Base-by-base conservation (phyloP, 768 basidiomycete species). In the Boletus huronensis region DNA sequence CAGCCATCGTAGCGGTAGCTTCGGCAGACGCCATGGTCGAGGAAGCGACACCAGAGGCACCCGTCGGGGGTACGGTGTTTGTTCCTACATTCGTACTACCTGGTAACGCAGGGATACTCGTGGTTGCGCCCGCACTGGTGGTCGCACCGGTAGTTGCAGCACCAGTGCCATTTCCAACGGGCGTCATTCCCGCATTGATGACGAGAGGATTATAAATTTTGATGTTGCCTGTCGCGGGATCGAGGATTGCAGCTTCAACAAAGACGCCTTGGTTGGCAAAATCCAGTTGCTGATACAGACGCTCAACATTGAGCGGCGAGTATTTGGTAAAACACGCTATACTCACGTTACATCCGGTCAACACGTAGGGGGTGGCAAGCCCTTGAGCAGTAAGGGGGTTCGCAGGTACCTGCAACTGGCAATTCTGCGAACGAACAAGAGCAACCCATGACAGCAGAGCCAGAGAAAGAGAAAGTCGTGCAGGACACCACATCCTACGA, bases 201-300 rank as follows among this genome's bases (percentile, higher is more conserved):
- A 67, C 66, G n/a, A 67, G 67, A 21, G 66, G 66, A 44, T 4
- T 66, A 25, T 67, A 67, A 13, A 69, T 67, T 28, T 69, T 58
- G 23, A 67, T 62, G 19, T 34, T 41, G 17, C 66, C 67, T 16
- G 66, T 69, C 5, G 64, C 56, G 3, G 67, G 67, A 53, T 69
- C 66, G 14, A 69, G 57, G 31, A 67, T 69, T n/a, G 59, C 67
- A 1, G 67, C 66, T 42, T 67, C 66, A 5, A 69, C 66, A 21
- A 67, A 67, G 34, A 26, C 42, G 0, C 66, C 66, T 48, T 67
- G 29, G 21, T 67, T 56, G 16, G 67, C 58, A 41, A 69, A 67
- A 38, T 67, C 54, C 2, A 69, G 3, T 67, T 67, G 66, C 66
- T 67, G 23, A 47, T 19, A 32, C n/a, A n/a, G 16, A 25, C 5